phyloP scores from a whole-genome alignment of 2,329 filamentous ascomycete species.

The Pseudomassariella vexata region DNA sequence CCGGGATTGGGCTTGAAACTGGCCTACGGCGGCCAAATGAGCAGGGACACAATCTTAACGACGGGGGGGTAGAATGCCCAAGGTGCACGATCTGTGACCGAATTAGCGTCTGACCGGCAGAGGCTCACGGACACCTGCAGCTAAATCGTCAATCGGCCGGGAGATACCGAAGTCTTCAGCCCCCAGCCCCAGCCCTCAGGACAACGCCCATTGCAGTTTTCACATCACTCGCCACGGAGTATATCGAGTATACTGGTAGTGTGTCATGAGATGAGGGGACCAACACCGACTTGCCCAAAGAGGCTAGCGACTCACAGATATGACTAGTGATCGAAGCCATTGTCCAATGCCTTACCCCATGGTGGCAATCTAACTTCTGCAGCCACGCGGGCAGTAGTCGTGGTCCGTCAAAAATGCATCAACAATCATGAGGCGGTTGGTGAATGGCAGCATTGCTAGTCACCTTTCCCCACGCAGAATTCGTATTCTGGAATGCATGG shows the following conservation, averaged over 20 bases:
- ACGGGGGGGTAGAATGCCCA: conserved; percentile 6
- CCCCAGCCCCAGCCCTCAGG: too few species aligned
- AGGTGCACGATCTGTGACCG: conserved; percentile 22
- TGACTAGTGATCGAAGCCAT: too few species aligned
- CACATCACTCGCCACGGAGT: too few species aligned
- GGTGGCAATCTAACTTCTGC: too few species aligned
- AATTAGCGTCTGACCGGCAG: conserved; percentile 23
- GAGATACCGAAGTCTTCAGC: conserved; percentile 20
- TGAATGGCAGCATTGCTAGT: background rate
- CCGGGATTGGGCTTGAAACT: conserved; percentile 33
- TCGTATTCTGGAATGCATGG: conserved; percentile 8
- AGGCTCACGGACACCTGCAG: conserved; percentile 8
- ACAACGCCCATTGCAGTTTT: too few species aligned
- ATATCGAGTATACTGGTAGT: too few species aligned
- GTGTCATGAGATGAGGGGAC: too few species aligned
- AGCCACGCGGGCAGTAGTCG: background rate
- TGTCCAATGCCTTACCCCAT: too few species aligned
- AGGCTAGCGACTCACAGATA: too few species aligned
- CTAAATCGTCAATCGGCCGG: conserved; percentile 10
- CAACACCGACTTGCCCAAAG: too few species aligned
- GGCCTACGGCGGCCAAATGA: conserved; percentile 17
- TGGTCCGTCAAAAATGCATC: too few species aligned
- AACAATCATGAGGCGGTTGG: background rate
- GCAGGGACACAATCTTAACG: conserved; percentile 12
- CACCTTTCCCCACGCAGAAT: conserved; percentile 1